phyloP scores from a whole-genome alignment of 2,329 filamentous ascomycete species.

The Microdochium trichocladiopsis region DNA sequence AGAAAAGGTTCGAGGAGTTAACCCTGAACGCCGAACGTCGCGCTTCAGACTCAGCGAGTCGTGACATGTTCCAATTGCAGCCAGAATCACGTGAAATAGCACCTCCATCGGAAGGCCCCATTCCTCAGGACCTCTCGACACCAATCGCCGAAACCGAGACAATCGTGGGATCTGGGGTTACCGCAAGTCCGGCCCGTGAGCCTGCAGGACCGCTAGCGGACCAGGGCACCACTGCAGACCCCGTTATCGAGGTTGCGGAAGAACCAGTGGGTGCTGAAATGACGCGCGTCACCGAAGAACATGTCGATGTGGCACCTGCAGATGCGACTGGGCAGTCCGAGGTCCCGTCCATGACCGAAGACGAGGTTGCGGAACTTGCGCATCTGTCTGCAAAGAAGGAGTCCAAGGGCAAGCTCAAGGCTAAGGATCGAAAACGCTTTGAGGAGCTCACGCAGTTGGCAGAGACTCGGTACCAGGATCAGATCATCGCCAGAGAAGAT shows the following conservation, averaged over 20 bases:
- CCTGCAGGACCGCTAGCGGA: too few species aligned
- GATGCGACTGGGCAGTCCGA: neutral
- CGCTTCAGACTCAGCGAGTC: neutral
- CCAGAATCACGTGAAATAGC: neutral
- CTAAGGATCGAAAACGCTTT: neutral
- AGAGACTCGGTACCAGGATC: neutral
- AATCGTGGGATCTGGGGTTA: too few species aligned
- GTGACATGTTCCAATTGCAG: neutral
- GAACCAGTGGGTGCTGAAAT: neutral
- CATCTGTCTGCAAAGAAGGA: neutral
- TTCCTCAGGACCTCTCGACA: neutral
- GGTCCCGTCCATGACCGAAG: neutral
- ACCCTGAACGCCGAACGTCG: neutral
- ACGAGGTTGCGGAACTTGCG: conserved; percentile 1
- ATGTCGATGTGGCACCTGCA: neutral
- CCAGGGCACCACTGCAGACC: too few species aligned
- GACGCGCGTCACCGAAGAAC: neutral
- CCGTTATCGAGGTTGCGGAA: too few species aligned
- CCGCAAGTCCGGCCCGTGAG: too few species aligned
- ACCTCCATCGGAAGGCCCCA: neutral
- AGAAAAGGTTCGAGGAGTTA: conserved; percentile 1
- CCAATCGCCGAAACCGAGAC: too few species aligned
- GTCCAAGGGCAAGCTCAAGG: neutral
- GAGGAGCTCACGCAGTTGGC: neutral
- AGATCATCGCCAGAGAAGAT: neutral